These are phyloP conservation scores for Leishmania tarentolae DNA, from an alignment of 208 protist species.

Conservation along the genomic window DNA sequence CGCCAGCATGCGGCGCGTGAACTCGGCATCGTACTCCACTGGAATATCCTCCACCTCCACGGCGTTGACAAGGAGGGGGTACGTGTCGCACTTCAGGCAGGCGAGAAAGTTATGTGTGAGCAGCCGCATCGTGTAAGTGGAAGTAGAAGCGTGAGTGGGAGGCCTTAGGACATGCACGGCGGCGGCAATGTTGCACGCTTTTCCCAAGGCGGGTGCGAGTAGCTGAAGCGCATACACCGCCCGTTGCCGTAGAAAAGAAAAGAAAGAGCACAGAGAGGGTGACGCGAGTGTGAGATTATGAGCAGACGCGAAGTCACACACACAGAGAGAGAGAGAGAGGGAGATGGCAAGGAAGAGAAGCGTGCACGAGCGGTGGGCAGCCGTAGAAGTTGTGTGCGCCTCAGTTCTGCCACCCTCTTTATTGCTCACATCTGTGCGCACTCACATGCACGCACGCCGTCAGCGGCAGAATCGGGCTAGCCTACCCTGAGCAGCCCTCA, in stretches of 20 bases:
- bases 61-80: conserved; percentile 61
- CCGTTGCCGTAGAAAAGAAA: neutral
- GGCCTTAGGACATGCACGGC: too few species aligned
- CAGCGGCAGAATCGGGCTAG: neutral
- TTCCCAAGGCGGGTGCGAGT: neutral
- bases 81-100: conserved; percentile 81
- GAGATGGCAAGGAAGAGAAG: neutral
- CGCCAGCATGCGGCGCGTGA: conserved; percentile 84
- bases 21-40: conserved; percentile 75
- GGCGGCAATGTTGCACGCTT: neutral
- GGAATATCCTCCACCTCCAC: conserved; percentile 53
- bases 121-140: conserved; percentile 56
- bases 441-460: neutral
- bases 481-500: neutral
- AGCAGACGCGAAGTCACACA: neutral
- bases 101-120: conserved; percentile 90
- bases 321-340: neutral
- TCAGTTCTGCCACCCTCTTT: neutral
- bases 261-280: neutral
- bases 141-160: neutral
- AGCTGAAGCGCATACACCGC: neutral
- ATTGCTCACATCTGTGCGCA: neutral
- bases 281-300: neutral
- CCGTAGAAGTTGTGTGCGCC: neutral
- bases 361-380: neutral